Evolutionary conservation across 2,329 filamentous ascomycete species (phyloP), one percentile per base, ranked within the genome.

Genomic region (Hypoxylon sp.): DNA sequence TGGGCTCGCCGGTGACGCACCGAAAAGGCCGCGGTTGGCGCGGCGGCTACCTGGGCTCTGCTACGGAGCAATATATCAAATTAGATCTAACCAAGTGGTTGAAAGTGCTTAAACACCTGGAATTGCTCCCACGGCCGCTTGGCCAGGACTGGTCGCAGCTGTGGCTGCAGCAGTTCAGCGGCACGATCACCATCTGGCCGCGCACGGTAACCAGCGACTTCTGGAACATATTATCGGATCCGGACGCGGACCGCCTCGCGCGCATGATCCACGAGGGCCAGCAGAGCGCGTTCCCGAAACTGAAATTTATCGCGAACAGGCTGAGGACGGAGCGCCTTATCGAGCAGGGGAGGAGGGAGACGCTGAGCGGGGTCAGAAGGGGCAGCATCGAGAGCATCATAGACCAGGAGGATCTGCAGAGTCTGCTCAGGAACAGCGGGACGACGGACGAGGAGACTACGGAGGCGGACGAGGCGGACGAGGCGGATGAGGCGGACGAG

Each of bases 21-120:
- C 91, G 95, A 56, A 90, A 91, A 70, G 95, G 95, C 4, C 91
- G 93, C 48, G 95, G 95, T 58, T 99, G 95, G 95, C 90, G 95
- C 55, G 95, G 95, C 39, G 95, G 95, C 1, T 99, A 97, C 79
- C 84, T 99, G 13, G 94, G 95, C 66, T 94, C 91, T 6, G 94
- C 95, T 0, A 88, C 91, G 5, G 95, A 99, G 78, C 93, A 97
- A 77, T 97, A 95, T 75, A 87, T 99, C 75, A 98, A 98, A 77
- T 87, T 99, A 22, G 95, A 99, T 77, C 85, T 99, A 70, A 96
- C 92, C 72, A 99, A 99, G 81, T 99, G 95, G 93, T 88, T 99
- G 39, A 95, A 95, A 75, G 94, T 99, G 19, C 85, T 98, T 43
- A 90, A 94, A 1, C 93, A 97, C 74, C 85, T 98, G 0, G 95